Conservation (phyloP, 176 grass and related monocot genomes). For the Oryza glumipatula region DNA sequence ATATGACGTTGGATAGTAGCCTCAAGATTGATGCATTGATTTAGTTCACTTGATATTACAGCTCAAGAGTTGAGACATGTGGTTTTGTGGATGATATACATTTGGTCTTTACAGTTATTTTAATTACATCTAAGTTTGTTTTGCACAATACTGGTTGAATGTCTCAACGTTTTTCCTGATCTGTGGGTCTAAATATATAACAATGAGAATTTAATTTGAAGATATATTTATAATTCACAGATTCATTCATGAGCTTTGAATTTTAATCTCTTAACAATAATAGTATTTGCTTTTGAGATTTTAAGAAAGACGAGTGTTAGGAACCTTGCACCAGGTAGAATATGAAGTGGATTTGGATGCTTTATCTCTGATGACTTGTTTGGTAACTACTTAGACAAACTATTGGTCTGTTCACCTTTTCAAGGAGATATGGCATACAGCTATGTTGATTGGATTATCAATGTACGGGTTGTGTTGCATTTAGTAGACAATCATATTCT, state of each 20-base stretch:
- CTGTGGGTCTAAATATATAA: background rate
- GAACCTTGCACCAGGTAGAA: slow-evolving; percentile 12
- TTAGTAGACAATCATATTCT: background rate
- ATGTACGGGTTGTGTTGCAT: background rate
- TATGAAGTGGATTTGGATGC: slow-evolving; percentile 10
- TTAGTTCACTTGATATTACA: slow-evolving; percentile 12
- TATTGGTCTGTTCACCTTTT: background rate
- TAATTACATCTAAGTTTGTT: background rate
- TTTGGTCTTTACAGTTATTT: slow-evolving; percentile 12
- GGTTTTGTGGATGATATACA: background rate
- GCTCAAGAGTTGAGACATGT: background rate
- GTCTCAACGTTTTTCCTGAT: background rate
- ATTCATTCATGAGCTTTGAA: background rate
- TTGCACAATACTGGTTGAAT: slow-evolving; percentile 3
- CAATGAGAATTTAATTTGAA: background rate
- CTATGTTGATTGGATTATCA: background rate
- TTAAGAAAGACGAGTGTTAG: slow-evolving; percentile 7
- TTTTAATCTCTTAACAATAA: background rate
- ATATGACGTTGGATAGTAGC: background rate
- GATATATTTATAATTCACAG: background rate
- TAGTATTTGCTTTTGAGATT: background rate
- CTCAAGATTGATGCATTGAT: slow-evolving; percentile 3
- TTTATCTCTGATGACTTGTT: slow-evolving; percentile 10
- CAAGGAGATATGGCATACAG: background rate
- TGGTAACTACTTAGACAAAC: background rate